phyloP scores from a whole-genome alignment of 495 filamentous ascomycete genomes.

The Penicillium crystallinum region DNA sequence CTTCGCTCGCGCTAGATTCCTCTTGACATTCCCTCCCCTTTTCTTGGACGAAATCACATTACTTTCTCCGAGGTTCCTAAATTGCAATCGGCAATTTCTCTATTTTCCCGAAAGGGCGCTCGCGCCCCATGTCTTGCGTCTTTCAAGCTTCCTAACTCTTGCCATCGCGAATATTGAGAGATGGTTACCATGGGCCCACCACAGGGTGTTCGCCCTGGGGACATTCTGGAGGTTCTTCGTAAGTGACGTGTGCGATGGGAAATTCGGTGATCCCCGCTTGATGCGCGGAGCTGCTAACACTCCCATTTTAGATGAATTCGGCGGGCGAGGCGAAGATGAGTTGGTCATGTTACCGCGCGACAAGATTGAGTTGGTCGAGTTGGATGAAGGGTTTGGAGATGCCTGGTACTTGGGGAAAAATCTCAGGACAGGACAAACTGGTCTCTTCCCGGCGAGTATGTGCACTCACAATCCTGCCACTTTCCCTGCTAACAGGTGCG shows the following conservation, averaged over 20 bases:
- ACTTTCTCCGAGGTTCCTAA: slow-evolving; percentile 2
- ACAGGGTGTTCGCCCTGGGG: slow-evolving; percentile 53
- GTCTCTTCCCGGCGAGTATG: slow-evolving; percentile 87
- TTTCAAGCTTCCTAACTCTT: slow-evolving; percentile 3
- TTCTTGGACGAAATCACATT: slow-evolving; percentile 14
- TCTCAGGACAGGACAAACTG: slow-evolving; percentile 64
- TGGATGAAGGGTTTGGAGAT: slow-evolving; percentile 96
- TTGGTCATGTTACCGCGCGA: slow-evolving; percentile 83
- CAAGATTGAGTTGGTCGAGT: slow-evolving; percentile 83
- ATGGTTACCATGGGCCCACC: slow-evolving; percentile 40
- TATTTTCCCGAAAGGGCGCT: slow-evolving; percentile 23
- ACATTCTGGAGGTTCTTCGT: slow-evolving; percentile 74
- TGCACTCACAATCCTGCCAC: not conserved
- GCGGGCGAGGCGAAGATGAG: slow-evolving; percentile 86
- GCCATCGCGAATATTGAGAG: slow-evolving; percentile 8
- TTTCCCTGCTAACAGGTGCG: not conserved
- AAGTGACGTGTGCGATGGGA: slow-evolving; percentile 38
- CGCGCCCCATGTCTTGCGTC: slow-evolving; percentile 28
- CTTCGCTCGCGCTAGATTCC: slow-evolving; percentile 16
- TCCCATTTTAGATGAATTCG: slow-evolving; percentile 66
- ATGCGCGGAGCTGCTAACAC: slow-evolving; percentile 12
- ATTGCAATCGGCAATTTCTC: slow-evolving; percentile 8
- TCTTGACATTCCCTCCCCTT: slow-evolving; percentile 27
- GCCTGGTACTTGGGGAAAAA: slow-evolving; percentile 95
- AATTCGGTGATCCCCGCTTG: not conserved